These are phyloP conservation scores for Phytopythium oedochilum DNA, from an alignment of 352 stramenopile genomes.

Conservation along the genomic window DNA sequence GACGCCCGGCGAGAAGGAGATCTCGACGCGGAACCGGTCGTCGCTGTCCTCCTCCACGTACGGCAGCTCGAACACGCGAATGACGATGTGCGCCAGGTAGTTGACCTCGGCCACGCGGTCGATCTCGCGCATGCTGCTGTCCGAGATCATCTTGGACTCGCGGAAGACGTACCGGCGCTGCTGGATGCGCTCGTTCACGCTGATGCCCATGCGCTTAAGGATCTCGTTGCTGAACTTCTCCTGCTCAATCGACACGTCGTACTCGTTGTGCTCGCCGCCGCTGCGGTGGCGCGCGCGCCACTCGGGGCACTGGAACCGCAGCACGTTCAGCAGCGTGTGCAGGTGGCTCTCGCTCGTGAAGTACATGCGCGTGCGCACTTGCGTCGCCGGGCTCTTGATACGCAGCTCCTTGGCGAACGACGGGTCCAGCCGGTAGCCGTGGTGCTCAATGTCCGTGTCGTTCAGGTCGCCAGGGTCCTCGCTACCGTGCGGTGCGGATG, in stretches of 20 bases:
- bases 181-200: conserved; percentile 69
- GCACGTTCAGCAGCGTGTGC: conserved; percentile 97
- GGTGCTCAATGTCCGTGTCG: conserved; percentile 77
- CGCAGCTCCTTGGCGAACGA: conserved; percentile 90
- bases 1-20: conserved; percentile 78
- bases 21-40: conserved; percentile 83
- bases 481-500: neutral
- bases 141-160: conserved; percentile 77
- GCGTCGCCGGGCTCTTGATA: conserved; percentile 91
- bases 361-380: conserved; percentile 96
- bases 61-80: conserved; percentile 97
- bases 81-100: conserved; percentile 98
- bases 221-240: conserved; percentile 85
- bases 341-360: conserved; percentile 99
- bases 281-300: conserved; percentile 59
- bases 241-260: conserved; percentile 72
- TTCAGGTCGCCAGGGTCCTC: conserved; percentile 22
- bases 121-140: conserved; percentile 61
- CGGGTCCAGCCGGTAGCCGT: conserved; percentile 85
- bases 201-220: conserved; percentile 83
- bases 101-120: conserved; percentile 94
- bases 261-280: conserved; percentile 54
- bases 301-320: conserved; percentile 87
- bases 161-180: conserved; percentile 80
- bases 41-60: conserved; percentile 77